phyloP scores from a whole-genome alignment of 2,329 filamentous ascomycete species.

The Colletotrichum euphorbiae region DNA sequence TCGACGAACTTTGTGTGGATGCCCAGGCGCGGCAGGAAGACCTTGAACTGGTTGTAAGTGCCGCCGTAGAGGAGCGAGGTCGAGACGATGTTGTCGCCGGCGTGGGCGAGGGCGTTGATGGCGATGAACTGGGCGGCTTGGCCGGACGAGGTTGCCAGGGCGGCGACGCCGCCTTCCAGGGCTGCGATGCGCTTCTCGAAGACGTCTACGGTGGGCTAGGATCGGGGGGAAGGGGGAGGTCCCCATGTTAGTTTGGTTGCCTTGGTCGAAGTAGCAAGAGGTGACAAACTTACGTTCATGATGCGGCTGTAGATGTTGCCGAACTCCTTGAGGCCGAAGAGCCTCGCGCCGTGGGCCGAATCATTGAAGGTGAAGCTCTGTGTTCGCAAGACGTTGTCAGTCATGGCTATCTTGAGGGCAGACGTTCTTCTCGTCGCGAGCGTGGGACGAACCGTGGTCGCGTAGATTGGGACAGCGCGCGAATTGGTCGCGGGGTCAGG shows the following conservation, averaged over 20 bases:
- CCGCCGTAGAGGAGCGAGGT: slow-evolving; percentile 93
- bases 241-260: background rate
- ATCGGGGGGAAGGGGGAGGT: background rate
- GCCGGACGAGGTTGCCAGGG: slow-evolving; percentile 85
- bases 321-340: slow-evolving; percentile 96
- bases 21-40: slow-evolving; percentile 86
- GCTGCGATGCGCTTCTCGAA: slow-evolving; percentile 98
- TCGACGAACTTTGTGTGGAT: slow-evolving; percentile 89
- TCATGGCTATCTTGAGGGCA: background rate
- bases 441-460: slow-evolving; percentile 70
- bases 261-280: background rate
- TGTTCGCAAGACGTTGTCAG: slow-evolving; percentile 1
- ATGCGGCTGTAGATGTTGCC: slow-evolving; percentile 99
- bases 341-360: slow-evolving; percentile 91
- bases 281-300: slow-evolving; percentile 77
- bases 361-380: slow-evolving; percentile 95
- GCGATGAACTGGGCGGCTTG: slow-evolving; percentile 94
- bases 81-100: slow-evolving; percentile 92
- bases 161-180: slow-evolving; percentile 90
- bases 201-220: slow-evolving; percentile 90
- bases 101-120: slow-evolving; percentile 83
- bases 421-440: background rate
- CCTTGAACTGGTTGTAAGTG: slow-evolving; percentile 98
- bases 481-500: slow-evolving; percentile 86
- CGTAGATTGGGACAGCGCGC: slow-evolving; percentile 95